Conservation (phyloP, 345 rosid species). For the Ceriops zippeliana region DNA sequence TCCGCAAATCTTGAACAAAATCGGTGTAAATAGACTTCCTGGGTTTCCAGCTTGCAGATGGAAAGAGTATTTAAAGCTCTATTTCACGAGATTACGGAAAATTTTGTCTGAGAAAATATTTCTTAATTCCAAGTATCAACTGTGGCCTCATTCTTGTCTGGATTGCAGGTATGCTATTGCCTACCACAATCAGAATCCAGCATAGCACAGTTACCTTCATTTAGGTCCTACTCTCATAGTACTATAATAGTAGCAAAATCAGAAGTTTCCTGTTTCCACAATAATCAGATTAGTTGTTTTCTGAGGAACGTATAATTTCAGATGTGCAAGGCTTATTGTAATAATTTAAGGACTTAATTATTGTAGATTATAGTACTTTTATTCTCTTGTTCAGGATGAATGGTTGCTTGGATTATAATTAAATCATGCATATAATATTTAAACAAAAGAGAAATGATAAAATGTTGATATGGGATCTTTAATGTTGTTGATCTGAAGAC, state of each 20-base stretch:
- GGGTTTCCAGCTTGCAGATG: background rate
- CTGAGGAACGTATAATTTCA: background rate
- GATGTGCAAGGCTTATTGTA: background rate
- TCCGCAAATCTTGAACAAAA: slow-evolving; percentile 41
- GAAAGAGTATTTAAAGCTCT: background rate
- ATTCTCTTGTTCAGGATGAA: too few relatives aligned
- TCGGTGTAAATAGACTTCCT: slow-evolving; percentile 68
- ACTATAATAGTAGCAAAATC: background rate
- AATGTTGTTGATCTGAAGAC: too few relatives aligned
- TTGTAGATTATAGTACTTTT: too few relatives aligned
- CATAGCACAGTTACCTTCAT: background rate
- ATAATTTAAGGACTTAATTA: background rate
- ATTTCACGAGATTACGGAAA: background rate
- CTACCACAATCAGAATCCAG: slow-evolving; percentile 3
- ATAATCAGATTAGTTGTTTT: background rate
- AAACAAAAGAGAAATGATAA: too few relatives aligned
- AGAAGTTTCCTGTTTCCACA: background rate
- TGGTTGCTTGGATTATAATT: too few relatives aligned
- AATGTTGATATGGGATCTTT: too few relatives aligned
- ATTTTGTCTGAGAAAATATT: background rate
- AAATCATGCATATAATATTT: too few relatives aligned
- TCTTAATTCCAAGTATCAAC: background rate
- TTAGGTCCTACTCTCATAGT: background rate
- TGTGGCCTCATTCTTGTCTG: slow-evolving; percentile 1
- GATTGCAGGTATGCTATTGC: slow-evolving; percentile 7